Percentiles rank a stretch among this genome's conserved stretches.
phyloP scores from a whole-genome alignment of 129 eudicot genomes.

The Flaveria brownii region DNA sequence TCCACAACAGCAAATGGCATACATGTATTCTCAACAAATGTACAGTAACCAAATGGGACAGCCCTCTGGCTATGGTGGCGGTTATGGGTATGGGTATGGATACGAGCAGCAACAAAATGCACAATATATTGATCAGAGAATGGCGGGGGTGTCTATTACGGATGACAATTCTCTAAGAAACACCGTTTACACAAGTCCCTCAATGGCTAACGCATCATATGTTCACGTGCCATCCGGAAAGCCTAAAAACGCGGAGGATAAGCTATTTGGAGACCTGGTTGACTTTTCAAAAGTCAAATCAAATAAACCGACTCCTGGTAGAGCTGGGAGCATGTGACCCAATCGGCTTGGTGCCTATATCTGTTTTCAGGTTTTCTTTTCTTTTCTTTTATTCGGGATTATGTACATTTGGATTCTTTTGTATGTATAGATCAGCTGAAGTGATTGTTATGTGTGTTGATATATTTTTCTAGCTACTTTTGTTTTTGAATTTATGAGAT shows the following conservation, averaged over 20 bases:
- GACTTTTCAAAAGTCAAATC: slow-evolving; percentile 74
- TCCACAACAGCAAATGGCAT: slow-evolving; percentile 46
- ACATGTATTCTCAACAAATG: slow-evolving; percentile 62
- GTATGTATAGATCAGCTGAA: slow-evolving; percentile 13
- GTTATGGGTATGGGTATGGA: slow-evolving; percentile 57
- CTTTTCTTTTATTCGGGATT: not conserved
- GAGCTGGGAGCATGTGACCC: slow-evolving; percentile 71
- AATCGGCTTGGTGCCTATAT: slow-evolving; percentile 16
- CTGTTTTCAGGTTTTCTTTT: slow-evolving; percentile 2
- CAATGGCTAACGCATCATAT: slow-evolving; percentile 51
- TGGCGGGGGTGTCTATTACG: slow-evolving; percentile 66
- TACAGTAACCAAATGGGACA: slow-evolving; percentile 66
- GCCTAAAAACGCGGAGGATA: slow-evolving; percentile 77
- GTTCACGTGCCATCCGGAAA: slow-evolving; percentile 63
- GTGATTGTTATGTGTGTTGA: slow-evolving; percentile 12
- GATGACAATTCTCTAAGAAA: slow-evolving; percentile 41
- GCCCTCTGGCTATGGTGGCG: slow-evolving; percentile 45
- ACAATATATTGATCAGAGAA: slow-evolving; percentile 64
- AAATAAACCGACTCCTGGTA: slow-evolving; percentile 53
- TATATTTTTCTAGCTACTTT: slow-evolving; percentile 1
- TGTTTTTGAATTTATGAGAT: not conserved
- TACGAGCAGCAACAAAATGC: slow-evolving; percentile 65
- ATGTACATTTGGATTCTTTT: slow-evolving; percentile 14
- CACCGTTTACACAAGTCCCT: slow-evolving; percentile 38
- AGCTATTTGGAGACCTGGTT: slow-evolving; percentile 89